Evolutionary conservation across 192 early-diverging fungal genomes (phyloP).

Genomic region (Entophlyctis helioformis): DNA sequence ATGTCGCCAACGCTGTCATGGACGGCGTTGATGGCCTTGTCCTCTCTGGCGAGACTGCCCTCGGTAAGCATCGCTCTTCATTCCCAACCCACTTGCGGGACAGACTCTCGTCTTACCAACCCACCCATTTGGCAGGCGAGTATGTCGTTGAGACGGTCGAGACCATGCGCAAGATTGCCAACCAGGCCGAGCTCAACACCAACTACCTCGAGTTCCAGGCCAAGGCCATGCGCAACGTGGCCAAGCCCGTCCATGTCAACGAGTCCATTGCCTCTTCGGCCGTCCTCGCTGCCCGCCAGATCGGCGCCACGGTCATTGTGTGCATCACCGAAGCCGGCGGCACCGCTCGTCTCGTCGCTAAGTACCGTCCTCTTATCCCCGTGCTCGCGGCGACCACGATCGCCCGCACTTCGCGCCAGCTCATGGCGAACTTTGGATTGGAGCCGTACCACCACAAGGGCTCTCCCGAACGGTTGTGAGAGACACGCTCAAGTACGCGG

Average conservation of each 20-base stretch:
- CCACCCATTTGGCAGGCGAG: conserved; percentile 4
- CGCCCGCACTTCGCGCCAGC: conserved; percentile 35
- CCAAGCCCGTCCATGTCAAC: conserved; percentile 41
- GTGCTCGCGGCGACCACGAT: conserved; percentile 39
- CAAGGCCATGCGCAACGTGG: conserved; percentile 40
- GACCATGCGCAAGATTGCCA: conserved; percentile 34
- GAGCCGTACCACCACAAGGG: conserved; percentile 36
- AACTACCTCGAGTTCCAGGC: conserved; percentile 47
- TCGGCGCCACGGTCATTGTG: conserved; percentile 39
- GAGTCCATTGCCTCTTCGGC: conserved; percentile 49
- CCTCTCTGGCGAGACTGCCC: conserved; percentile 44
- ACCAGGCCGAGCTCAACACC: conserved; percentile 40
- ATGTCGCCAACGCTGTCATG: conserved; percentile 43
- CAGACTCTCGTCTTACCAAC: too few species aligned
- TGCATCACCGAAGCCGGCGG: conserved; percentile 37
- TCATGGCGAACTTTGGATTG: conserved; percentile 37
- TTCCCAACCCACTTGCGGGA: too few species aligned
- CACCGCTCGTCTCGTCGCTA: conserved; percentile 42
- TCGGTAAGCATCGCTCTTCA: conserved; percentile 23
- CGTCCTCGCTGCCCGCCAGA: conserved; percentile 37
- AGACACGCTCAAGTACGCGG: conserved; percentile 15
- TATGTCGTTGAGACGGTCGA: conserved; percentile 35
- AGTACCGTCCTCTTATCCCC: conserved; percentile 45
- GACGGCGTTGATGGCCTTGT: conserved; percentile 49
- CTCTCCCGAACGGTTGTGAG: background rate